Percentiles rank a stretch among this genome's conserved stretches.
phyloP scores from a whole-genome alignment of 2,329 filamentous ascomycete species.

The Parastagonospora avenae region DNA sequence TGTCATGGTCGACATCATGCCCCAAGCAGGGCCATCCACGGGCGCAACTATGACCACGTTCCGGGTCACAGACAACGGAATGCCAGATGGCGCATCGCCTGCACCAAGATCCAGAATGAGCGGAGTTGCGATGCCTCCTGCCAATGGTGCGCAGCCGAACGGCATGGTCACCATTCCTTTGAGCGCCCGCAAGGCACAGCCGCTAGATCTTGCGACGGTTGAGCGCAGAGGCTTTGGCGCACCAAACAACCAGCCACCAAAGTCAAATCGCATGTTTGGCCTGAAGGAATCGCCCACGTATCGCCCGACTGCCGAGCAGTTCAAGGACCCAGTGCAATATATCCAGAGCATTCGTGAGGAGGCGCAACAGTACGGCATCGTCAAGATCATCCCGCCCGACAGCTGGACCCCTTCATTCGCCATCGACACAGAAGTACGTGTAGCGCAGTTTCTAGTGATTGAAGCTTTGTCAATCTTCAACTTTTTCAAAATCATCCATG shows the following conservation, averaged over 20 bases:
- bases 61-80: conserved; percentile 41
- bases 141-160: conserved; percentile 44
- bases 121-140: conserved; percentile 24
- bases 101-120: conserved; percentile 40
- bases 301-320: conserved; percentile 88
- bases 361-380: conserved; percentile 85
- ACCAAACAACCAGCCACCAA: conserved; percentile 74
- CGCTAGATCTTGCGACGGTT: conserved; percentile 85
- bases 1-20: conserved; percentile 46
- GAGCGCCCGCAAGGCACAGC: conserved; percentile 67
- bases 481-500: neutral
- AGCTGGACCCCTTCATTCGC: conserved; percentile 94
- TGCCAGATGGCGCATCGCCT: conserved; percentile 23
- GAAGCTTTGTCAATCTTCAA: neutral
- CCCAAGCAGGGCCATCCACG: conserved; percentile 35
- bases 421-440: conserved; percentile 89
- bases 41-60: conserved; percentile 46
- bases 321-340: conserved; percentile 91
- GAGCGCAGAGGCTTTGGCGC: conserved; percentile 87
- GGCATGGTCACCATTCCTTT: conserved; percentile 58
- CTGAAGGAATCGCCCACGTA: conserved; percentile 91
- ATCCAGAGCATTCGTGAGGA: conserved; percentile 90
- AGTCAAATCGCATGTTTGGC: conserved; percentile 79
- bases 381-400: conserved; percentile 93
- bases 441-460: too few relatives aligned